Conservation (phyloP, 2,329 filamentous ascomycete species). For the Ophiostoma sp. region DNA sequence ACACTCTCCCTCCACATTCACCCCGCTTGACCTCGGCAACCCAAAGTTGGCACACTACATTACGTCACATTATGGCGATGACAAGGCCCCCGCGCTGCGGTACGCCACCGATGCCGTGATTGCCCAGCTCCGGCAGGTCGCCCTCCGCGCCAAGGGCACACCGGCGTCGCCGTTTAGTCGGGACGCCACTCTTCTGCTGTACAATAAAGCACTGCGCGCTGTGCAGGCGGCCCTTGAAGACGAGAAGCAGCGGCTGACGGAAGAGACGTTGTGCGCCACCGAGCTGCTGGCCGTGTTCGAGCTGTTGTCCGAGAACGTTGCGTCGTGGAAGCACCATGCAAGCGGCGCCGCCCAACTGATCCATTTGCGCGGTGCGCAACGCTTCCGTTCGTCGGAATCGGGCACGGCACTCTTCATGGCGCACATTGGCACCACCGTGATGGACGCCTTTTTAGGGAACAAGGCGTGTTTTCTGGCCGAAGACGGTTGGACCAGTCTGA, state of each 20-base stretch:
- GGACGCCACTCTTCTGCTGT: not conserved
- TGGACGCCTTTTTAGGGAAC: conserved; percentile 16
- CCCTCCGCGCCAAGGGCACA: not conserved
- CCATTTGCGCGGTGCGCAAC: not conserved
- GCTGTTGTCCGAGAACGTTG: conserved; percentile 9
- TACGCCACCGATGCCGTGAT: conserved; percentile 13
- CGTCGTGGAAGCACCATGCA: conserved; percentile 15
- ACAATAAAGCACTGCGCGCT: not conserved
- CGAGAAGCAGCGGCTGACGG: not conserved
- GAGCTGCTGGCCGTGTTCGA: conserved; percentile 10
- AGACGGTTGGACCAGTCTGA: not conserved
- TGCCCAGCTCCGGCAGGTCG: not conserved
- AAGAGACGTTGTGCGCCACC: conserved; percentile 12
- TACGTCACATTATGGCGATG: not conserved
- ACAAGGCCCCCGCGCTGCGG: not conserved
- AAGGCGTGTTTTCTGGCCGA: conserved; percentile 8
- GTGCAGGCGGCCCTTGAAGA: conserved; percentile 2
- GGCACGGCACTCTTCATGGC: conserved; percentile 6
- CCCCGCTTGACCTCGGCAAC: not conserved
- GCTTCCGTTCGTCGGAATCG: not conserved
- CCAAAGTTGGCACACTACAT: conserved; percentile 11
- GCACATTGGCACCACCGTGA: not conserved
- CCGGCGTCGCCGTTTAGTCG: not conserved
- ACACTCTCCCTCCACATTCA: not conserved
- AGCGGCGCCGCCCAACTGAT: conserved; percentile 4